Percentiles rank a stretch among this genome's conserved stretches.
Conservation (phyloP, 129 eudicot species). For the Gnaphalium uliginosum region DNA sequence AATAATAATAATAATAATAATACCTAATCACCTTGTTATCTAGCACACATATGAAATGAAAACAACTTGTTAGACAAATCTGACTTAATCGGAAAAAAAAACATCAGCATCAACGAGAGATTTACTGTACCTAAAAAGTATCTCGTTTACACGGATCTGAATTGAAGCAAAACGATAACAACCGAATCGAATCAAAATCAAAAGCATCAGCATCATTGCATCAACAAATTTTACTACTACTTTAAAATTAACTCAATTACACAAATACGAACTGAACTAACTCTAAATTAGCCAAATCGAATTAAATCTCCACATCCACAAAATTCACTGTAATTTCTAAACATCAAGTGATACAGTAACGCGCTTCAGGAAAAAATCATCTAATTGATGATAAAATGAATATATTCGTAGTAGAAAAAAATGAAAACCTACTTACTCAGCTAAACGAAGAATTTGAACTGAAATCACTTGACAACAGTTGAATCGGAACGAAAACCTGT, state of each 20-base stretch:
- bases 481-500: slow-evolving; percentile 17
- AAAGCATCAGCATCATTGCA: no score
- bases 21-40: slow-evolving; percentile 7
- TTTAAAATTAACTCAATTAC: slow-evolving; percentile 11
- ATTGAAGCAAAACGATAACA: background rate
- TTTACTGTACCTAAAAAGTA: background rate
- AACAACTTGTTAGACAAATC: background rate
- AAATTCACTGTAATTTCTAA: background rate
- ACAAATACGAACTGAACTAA: background rate
- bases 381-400: slow-evolving; percentile 2
- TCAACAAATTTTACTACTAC: background rate
- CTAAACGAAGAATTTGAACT: slow-evolving; percentile 6
- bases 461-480: background rate
- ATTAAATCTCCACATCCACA: background rate
- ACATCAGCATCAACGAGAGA: slow-evolving; percentile 18
- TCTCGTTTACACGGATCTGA: background rate
- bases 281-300: background rate
- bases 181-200: background rate
- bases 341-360: background rate
- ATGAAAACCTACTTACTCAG: slow-evolving; percentile 22
- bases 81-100: background rate
- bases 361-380: background rate
- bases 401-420: background rate
- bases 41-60: no score
- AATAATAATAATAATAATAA: no score